A percentile compares a stretch with the other conserved stretches of the same genome.
phyloP scores from a whole-genome alignment of 2,329 filamentous ascomycete genomes.

The Trichoderma cornu-damae region DNA sequence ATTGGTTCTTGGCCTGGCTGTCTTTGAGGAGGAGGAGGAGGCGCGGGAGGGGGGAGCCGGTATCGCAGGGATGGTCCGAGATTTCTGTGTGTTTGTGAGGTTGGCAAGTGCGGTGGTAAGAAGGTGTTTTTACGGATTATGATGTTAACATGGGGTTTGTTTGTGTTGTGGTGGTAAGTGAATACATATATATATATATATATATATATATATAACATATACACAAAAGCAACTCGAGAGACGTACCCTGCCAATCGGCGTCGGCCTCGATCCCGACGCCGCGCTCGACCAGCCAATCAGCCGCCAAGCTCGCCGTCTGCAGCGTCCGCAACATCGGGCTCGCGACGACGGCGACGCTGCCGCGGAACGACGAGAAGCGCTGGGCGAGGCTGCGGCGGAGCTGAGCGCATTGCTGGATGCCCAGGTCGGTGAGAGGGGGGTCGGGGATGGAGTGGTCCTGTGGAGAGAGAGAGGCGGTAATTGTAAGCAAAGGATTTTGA shows the following conservation, averaged over 20 bases:
- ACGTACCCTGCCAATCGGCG: conserved; percentile 59
- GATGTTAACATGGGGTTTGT: too few relatives aligned
- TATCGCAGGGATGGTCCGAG: conserved; percentile 56
- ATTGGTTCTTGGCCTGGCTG: conserved; percentile 35
- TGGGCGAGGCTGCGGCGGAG: conserved; percentile 41
- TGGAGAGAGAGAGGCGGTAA: conserved; percentile 25
- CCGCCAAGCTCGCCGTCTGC: conserved; percentile 55
- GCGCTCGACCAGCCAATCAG: conserved; percentile 53
- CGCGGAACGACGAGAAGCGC: conserved; percentile 29
- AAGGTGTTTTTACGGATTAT: too few relatives aligned
- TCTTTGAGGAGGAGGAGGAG: conserved; percentile 29
- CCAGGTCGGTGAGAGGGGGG: conserved; percentile 46
- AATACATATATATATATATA: background rate
- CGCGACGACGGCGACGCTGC: conserved; percentile 49
- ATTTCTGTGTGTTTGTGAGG: conserved; percentile 40
- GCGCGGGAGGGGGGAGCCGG: conserved; percentile 46
- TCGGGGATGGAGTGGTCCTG: conserved; percentile 47
- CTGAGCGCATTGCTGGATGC: conserved; percentile 43
- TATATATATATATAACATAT: conserved; percentile 1
- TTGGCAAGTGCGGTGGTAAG: too few relatives aligned
- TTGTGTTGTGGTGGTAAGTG: too few relatives aligned
- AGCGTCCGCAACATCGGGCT: conserved; percentile 62
- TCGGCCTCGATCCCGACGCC: conserved; percentile 52
- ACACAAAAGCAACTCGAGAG: background rate
- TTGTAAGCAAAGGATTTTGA: too few relatives aligned